Conservation (phyloP, 306 rosid species). For the Vigna radiata region DNA sequence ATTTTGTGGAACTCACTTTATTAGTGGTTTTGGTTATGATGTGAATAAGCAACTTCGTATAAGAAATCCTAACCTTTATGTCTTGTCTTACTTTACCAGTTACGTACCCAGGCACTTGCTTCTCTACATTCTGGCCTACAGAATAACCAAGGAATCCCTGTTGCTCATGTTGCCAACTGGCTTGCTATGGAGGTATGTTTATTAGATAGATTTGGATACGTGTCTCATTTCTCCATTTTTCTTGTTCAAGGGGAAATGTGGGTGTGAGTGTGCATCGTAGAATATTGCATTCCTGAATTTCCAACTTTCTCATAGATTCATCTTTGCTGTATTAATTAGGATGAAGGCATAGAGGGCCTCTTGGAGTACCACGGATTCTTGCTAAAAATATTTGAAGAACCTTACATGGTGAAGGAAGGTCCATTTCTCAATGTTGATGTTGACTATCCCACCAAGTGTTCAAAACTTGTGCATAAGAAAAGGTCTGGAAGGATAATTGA, state of each 20-base stretch:
- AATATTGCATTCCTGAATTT: conserved; percentile 30
- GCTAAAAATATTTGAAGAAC: conserved; percentile 74
- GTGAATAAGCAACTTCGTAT: conserved; percentile 20
- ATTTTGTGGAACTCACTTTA: conserved; percentile 36
- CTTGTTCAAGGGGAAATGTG: not conserved
- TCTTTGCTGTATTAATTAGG: conserved; percentile 63
- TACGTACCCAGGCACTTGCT: conserved; percentile 96
- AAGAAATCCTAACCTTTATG: conserved; percentile 34
- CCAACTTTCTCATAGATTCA: conserved; percentile 39
- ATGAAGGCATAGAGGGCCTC: conserved; percentile 77
- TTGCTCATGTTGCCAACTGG: conserved; percentile 80
- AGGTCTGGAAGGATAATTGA: conserved; percentile 65
- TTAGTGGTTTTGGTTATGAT: conserved; percentile 32
- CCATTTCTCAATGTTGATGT: conserved; percentile 72
- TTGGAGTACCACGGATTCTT: conserved; percentile 82
- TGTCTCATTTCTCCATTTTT: conserved; percentile 27
- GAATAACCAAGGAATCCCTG: conserved; percentile 91
- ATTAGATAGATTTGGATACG: conserved; percentile 41
- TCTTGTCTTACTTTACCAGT: conserved; percentile 59
- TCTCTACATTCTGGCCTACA: conserved; percentile 89
- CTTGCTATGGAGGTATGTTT: conserved; percentile 90
- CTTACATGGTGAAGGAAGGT: conserved; percentile 90
- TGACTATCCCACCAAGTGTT: conserved; percentile 87
- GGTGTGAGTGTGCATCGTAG: not conserved
- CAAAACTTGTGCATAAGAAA: conserved; percentile 80